These are phyloP conservation scores for Arthroderma uncinatum DNA, from an alignment of 2,329 filamentous ascomycete genomes.

Conservation along the genomic window DNA sequence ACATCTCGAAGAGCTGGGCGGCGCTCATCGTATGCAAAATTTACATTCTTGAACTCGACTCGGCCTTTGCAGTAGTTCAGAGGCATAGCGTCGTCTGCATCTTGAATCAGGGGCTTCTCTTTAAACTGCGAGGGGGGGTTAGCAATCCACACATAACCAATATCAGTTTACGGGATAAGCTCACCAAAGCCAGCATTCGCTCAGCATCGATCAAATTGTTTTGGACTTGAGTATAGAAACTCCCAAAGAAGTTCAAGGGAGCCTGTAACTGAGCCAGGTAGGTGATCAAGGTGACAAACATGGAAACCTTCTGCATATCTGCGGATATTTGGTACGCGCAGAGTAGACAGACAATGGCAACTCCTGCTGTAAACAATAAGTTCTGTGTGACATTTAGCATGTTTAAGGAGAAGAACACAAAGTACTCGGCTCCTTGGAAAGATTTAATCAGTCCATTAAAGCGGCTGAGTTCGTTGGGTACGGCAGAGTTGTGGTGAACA, in stretches of 20 bases:
- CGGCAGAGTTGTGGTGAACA: slow-evolving; percentile 55
- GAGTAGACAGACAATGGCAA: slow-evolving; percentile 59
- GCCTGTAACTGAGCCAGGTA: slow-evolving; percentile 65
- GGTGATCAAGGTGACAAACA: slow-evolving; percentile 59
- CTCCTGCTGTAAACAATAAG: slow-evolving; percentile 51
- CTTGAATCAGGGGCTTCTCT: background rate
- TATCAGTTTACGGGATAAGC: background rate
- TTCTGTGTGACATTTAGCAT: slow-evolving; percentile 52
- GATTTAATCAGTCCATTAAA: slow-evolving; percentile 46
- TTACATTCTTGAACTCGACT: background rate
- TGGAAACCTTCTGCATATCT: slow-evolving; percentile 50
- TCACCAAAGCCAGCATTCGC: slow-evolving; percentile 46
- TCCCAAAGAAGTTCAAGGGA: slow-evolving; percentile 59
- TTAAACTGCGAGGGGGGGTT: background rate
- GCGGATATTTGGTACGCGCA: slow-evolving; percentile 58
- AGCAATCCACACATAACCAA: background rate
- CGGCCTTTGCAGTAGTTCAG: background rate
- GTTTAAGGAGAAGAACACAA: slow-evolving; percentile 47
- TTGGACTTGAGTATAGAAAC: slow-evolving; percentile 46
- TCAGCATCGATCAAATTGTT: slow-evolving; percentile 49
- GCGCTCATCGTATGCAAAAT: background rate
- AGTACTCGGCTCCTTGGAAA: slow-evolving; percentile 48
- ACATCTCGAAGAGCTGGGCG: background rate
- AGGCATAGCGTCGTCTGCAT: background rate
- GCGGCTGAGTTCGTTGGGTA: slow-evolving; percentile 47